Evolutionary conservation across 164 flowering plant species (phyloP).

Genomic region (Magnolia changhungtana): DNA sequence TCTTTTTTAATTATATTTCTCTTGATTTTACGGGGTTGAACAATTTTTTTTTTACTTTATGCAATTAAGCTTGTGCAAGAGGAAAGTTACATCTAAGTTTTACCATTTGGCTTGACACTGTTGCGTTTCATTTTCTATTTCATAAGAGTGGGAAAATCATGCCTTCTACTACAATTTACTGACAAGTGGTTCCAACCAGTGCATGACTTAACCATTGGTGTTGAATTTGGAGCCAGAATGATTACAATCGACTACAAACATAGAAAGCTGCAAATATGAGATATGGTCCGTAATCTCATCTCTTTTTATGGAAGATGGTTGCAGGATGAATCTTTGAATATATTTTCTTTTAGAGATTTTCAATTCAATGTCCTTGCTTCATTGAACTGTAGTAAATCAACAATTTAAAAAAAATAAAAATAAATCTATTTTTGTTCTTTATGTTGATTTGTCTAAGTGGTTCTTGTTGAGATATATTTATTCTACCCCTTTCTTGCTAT

Average conservation of each 20-base stretch:
- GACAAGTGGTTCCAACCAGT: conserved; percentile 87
- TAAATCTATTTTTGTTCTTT: no score
- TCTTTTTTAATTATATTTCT: not conserved
- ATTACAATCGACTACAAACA: conserved; percentile 72
- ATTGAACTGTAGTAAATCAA: not conserved
- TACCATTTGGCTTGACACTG: not conserved
- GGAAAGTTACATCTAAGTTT: not conserved
- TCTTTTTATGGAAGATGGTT: not conserved
- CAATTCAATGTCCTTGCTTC: not conserved
- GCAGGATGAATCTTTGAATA: not conserved
- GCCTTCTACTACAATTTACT: conserved; percentile 75
- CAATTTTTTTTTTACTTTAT: not conserved
- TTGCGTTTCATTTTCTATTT: not conserved
- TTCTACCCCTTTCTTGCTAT: no score
- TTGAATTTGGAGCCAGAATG: conserved; percentile 82
- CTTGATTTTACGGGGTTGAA: not conserved
- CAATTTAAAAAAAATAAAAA: no score
- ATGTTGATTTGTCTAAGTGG: no score
- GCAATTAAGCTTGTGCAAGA: not conserved
- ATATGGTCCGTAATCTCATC: conserved; percentile 42
- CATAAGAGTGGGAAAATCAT: conserved; percentile 78
- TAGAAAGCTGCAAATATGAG: conserved; percentile 74
- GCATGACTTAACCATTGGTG: conserved; percentile 78
- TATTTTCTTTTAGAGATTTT: no score
- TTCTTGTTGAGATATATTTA: no score